Conservation (phyloP, 495 filamentous ascomycete species). For the Saxophila tyrrhenica region DNA sequence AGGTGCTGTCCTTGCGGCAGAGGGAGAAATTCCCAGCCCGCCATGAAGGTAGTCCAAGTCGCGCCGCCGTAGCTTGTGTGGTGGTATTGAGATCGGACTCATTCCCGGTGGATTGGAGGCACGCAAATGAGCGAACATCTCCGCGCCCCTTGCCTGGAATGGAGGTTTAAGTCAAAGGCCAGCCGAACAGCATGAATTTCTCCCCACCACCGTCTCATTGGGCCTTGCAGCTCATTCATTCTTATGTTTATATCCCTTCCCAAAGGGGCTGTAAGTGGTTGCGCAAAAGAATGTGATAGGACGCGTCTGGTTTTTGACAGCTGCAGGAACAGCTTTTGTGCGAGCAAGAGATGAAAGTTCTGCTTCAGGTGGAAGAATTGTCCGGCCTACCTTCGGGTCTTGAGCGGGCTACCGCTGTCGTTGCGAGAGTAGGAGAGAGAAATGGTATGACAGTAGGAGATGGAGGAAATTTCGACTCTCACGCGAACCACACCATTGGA, state of each 20-base stretch:
- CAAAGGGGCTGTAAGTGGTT: not conserved
- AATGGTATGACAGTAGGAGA: not conserved
- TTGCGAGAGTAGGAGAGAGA: not conserved
- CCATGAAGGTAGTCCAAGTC: constrained; percentile 2
- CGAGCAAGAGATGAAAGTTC: not conserved
- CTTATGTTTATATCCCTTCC: constrained; percentile 7
- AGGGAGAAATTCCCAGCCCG: not conserved
- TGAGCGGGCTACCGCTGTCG: not conserved
- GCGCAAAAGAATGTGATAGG: constrained; percentile 3
- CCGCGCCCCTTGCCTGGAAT: constrained; percentile 8
- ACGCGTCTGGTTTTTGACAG: constrained; percentile 3
- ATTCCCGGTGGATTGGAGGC: constrained; percentile 11
- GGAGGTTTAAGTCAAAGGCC: not conserved
- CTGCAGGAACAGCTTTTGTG: not conserved
- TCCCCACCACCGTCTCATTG: not conserved
- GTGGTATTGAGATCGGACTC: constrained; percentile 6
- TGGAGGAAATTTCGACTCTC: not conserved
- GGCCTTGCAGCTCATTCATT: constrained; percentile 11
- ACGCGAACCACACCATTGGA: not conserved
- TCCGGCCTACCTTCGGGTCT: no score
- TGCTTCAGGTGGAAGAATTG: no score
- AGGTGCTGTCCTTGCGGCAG: not conserved
- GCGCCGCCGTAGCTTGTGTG: not conserved
- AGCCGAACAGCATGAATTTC: not conserved
- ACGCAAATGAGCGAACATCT: constrained; percentile 16